Conservation (phyloP, 2,329 filamentous ascomycete species). For the Beauveria rudraprayagi region DNA sequence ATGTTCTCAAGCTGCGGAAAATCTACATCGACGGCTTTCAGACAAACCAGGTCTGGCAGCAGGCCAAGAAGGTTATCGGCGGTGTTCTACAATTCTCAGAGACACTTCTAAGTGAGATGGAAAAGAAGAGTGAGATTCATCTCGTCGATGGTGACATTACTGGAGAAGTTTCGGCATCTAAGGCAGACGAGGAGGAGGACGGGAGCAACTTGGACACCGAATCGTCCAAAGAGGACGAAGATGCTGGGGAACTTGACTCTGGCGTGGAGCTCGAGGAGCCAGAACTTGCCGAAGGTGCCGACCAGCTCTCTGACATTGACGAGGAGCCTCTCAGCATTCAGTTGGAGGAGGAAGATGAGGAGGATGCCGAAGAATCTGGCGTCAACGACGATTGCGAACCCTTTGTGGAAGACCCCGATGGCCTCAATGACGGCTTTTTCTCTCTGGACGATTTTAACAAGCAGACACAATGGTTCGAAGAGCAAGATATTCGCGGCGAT, state of each 20-base stretch:
- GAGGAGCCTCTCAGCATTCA: slow-evolving; percentile 27
- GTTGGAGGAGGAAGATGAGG: slow-evolving; percentile 33
- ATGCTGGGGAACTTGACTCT: slow-evolving; percentile 24
- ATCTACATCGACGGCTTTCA: slow-evolving; percentile 83
- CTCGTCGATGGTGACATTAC: slow-evolving; percentile 21
- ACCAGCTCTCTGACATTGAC: slow-evolving; percentile 14
- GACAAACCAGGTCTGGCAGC: slow-evolving; percentile 87
- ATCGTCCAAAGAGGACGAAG: slow-evolving; percentile 25
- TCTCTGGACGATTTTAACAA: slow-evolving; percentile 97
- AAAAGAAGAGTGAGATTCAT: slow-evolving; percentile 30
- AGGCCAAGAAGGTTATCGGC: slow-evolving; percentile 73
- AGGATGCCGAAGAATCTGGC: slow-evolving; percentile 40
- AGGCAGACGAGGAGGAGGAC: slow-evolving; percentile 29
- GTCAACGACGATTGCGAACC: slow-evolving; percentile 43
- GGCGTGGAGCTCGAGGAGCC: slow-evolving; percentile 23
- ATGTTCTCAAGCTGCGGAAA: slow-evolving; percentile 68
- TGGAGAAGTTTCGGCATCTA: slow-evolving; percentile 21
- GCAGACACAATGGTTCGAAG: slow-evolving; percentile 81
- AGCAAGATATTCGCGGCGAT: slow-evolving; percentile 72
- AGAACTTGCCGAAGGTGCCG: slow-evolving; percentile 26
- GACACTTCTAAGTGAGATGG: slow-evolving; percentile 39
- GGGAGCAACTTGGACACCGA: slow-evolving; percentile 22
- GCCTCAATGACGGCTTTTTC: slow-evolving; percentile 96
- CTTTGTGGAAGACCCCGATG: slow-evolving; percentile 66
- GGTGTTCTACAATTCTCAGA: slow-evolving; percentile 43